phyloP scores from a whole-genome alignment of 352 stramenopile genomes.

The Phytophthora syringae region DNA sequence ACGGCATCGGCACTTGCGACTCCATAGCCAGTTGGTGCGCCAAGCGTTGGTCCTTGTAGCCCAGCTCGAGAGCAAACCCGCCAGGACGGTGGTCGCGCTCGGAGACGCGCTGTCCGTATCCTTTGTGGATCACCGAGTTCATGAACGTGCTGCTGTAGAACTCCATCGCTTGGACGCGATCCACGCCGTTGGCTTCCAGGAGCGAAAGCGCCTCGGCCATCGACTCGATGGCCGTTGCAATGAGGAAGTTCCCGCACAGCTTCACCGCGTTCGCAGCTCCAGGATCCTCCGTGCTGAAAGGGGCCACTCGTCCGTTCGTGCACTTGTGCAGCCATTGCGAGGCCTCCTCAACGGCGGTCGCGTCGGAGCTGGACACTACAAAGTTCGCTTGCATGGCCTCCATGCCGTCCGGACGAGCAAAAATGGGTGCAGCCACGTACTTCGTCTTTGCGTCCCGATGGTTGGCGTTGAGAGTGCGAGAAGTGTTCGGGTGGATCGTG shows the following conservation, averaged over 20 bases:
- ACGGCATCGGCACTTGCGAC: constrained; percentile 73
- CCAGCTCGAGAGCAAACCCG: constrained; percentile 77
- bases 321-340: constrained; percentile 43
- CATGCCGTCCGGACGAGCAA: constrained; percentile 76
- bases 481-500: constrained; percentile 71
- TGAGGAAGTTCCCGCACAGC: constrained; percentile 85
- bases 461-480: constrained; percentile 43
- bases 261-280: constrained; percentile 81
- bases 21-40: constrained; percentile 63
- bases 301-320: constrained; percentile 49
- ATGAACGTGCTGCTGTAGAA: constrained; percentile 86
- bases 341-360: constrained; percentile 39
- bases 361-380: constrained; percentile 55
- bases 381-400: constrained; percentile 74
- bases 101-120: constrained; percentile 80
- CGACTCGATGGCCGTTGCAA: constrained; percentile 78
- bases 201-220: constrained; percentile 77
- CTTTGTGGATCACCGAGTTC: constrained; percentile 82
- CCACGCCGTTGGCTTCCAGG: constrained; percentile 72
- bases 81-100: constrained; percentile 73
- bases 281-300: constrained; percentile 60
- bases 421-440: constrained; percentile 74
- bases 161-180: constrained; percentile 75
- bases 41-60: constrained; percentile 77
- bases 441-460: constrained; percentile 37